Evolutionary conservation across 177 flowering plant genomes (phyloP).

Genomic region (Vitis hybrid): DNA sequence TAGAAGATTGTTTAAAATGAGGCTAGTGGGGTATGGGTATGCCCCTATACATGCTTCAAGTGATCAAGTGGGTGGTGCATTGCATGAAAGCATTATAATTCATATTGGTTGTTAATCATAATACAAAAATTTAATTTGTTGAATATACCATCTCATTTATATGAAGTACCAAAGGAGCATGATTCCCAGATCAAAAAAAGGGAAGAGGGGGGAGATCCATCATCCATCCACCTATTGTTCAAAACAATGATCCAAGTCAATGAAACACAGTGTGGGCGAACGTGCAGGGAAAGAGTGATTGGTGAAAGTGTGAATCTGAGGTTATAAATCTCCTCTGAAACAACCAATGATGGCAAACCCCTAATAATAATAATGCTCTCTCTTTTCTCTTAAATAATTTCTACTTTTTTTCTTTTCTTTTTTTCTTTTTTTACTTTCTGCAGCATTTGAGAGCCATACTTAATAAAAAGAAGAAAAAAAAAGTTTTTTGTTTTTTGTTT

Average conservation of each 20-base stretch:
- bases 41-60: too few species aligned
- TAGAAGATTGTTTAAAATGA: too few species aligned
- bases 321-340: conserved; percentile 28
- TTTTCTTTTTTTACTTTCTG: conserved; percentile 16
- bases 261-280: background rate
- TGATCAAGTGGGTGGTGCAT: too few species aligned
- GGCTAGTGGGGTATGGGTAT: too few species aligned
- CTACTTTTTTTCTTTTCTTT: too few species aligned
- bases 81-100: too few species aligned
- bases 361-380: conserved; percentile 17
- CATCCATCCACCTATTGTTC: background rate
- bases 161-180: too few species aligned
- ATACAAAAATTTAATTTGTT: too few species aligned
- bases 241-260: conserved; percentile 10
- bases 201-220: too few species aligned
- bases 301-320: conserved; percentile 3
- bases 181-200: too few species aligned
- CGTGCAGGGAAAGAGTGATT: conserved; percentile 6
- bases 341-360: conserved; percentile 37
- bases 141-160: too few species aligned
- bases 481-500: background rate
- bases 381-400: conserved; percentile 17
- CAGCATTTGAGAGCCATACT: conserved; percentile 14
- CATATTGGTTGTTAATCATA: too few species aligned
- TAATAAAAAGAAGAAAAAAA: background rate